phyloP scores from a whole-genome alignment of 331 rosid genomes.

The Cydonia oblonga region DNA sequence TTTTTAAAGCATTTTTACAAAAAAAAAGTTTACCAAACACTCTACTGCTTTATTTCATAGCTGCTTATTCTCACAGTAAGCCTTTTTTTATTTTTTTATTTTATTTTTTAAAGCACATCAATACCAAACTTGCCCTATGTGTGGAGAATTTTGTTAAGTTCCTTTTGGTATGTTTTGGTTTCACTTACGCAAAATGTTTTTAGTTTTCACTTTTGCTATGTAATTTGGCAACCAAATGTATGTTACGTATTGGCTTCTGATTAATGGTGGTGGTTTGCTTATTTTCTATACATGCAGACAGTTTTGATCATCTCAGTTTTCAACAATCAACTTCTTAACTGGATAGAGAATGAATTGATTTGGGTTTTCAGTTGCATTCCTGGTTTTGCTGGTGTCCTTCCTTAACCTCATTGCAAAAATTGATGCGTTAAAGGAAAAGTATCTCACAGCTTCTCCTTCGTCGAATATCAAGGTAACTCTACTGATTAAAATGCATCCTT shows the following conservation, averaged over 20 bases:
- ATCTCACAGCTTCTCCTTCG: slow-evolving; percentile 47
- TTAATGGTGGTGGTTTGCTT: neutral
- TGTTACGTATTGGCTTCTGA: neutral
- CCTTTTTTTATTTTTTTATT: no score
- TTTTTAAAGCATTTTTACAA: no score
- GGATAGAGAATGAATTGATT: slow-evolving; percentile 90
- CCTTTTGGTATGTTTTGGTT: neutral
- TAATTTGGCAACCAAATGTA: neutral
- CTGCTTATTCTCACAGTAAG: no score
- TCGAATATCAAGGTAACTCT: slow-evolving; percentile 50
- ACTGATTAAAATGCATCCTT: neutral
- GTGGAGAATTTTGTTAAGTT: slow-evolving; percentile 18
- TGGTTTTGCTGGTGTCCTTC: slow-evolving; percentile 57
- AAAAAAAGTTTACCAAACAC: no score
- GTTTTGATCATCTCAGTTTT: slow-evolving; percentile 78
- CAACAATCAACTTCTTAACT: slow-evolving; percentile 93
- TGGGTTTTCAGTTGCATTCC: slow-evolving; percentile 82
- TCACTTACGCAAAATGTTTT: neutral
- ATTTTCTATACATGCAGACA: slow-evolving; percentile 40
- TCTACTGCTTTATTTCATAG: no score
- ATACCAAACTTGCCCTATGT: no score
- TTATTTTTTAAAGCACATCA: no score
- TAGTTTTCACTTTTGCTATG: neutral
- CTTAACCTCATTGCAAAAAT: slow-evolving; percentile 44
- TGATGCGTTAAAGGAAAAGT: slow-evolving; percentile 59